Conservation (phyloP, 257 asterid genomes). For the Buddleja alternifolia region DNA sequence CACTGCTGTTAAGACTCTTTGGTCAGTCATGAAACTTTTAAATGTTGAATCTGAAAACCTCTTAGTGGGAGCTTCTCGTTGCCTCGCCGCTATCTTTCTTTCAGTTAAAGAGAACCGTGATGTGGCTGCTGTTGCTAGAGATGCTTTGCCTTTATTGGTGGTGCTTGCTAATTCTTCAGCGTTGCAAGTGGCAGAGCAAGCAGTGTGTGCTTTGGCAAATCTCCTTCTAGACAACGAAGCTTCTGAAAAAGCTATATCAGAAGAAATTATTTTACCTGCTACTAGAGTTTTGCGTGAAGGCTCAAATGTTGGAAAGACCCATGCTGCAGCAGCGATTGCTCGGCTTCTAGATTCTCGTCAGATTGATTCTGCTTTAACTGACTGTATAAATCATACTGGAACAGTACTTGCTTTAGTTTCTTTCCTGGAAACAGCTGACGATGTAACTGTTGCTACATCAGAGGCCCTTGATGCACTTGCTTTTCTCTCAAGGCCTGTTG, state of each 20-base stretch:
- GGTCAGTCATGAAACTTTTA: conserved; percentile 68
- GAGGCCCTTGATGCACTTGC: conserved; percentile 92
- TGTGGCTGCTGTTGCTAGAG: conserved; percentile 80
- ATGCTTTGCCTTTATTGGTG: conserved; percentile 72
- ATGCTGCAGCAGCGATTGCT: conserved; percentile 94
- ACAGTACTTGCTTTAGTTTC: conserved; percentile 92
- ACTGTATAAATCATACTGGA: conserved; percentile 81
- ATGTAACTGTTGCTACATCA: conserved; percentile 66
- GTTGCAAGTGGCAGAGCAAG: conserved; percentile 92
- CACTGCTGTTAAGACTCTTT: conserved; percentile 69
- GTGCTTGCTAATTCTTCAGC: conserved; percentile 73
- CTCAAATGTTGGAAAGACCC: conserved; percentile 69
- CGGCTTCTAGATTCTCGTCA: conserved; percentile 79
- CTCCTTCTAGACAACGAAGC: conserved; percentile 84
- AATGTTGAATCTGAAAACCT: conserved; percentile 68
- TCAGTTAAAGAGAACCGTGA: conserved; percentile 87
- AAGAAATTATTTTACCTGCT: conserved; percentile 82
- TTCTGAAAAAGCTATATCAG: conserved; percentile 69
- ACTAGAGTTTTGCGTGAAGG: conserved; percentile 90
- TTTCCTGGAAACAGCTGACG: conserved; percentile 75
- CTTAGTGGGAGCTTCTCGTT: conserved; percentile 72
- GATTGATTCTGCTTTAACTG: conserved; percentile 62
- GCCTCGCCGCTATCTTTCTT: conserved; percentile 89
- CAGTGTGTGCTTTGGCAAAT: conserved; percentile 94
- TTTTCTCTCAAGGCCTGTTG: conserved; percentile 67